Percentiles rank a stretch among this genome's conserved stretches.
These are phyloP conservation scores for Bisporella sp. DNA, from an alignment of 2,329 filamentous ascomycete genomes.

Conservation along the genomic window DNA sequence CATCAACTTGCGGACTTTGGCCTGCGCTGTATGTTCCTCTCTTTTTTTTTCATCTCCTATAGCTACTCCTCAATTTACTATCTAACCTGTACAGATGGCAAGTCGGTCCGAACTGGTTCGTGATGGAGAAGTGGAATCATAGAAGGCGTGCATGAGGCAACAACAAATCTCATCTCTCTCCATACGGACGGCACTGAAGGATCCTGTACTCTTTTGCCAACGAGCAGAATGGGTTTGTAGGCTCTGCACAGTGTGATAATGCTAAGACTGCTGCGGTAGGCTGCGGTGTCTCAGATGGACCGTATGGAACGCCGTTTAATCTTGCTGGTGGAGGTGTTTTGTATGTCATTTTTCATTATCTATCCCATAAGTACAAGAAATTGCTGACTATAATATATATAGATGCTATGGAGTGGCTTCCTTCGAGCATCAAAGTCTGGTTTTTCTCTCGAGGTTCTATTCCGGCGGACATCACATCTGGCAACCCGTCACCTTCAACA, in stretches of 20 bases:
- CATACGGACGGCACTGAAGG: conserved; percentile 50
- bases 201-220: conserved; percentile 35
- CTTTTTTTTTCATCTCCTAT: no score
- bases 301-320: conserved; percentile 62
- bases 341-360: no score
- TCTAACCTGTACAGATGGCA: conserved; percentile 21
- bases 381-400: no score
- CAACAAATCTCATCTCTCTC: conserved; percentile 57
- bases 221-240: conserved; percentile 33
- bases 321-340: conserved; percentile 52
- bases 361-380: no score
- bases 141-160: conserved; percentile 64
- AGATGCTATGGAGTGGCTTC: conserved; percentile 63
- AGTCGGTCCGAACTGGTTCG: conserved; percentile 59
- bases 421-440: conserved; percentile 63
- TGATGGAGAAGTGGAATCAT: conserved; percentile 74
- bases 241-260: conserved; percentile 33
- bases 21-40: not conserved
- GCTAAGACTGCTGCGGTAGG: conserved; percentile 39
- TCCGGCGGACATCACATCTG: conserved; percentile 54
- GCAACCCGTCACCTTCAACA: conserved; percentile 49
- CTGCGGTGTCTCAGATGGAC: conserved; percentile 29
- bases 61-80: no score
- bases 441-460: conserved; percentile 63
- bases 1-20: conserved; percentile 37